Conservation (phyloP, 169 alveolate genomes). For the Cyclospora cayetanensis region DNA sequence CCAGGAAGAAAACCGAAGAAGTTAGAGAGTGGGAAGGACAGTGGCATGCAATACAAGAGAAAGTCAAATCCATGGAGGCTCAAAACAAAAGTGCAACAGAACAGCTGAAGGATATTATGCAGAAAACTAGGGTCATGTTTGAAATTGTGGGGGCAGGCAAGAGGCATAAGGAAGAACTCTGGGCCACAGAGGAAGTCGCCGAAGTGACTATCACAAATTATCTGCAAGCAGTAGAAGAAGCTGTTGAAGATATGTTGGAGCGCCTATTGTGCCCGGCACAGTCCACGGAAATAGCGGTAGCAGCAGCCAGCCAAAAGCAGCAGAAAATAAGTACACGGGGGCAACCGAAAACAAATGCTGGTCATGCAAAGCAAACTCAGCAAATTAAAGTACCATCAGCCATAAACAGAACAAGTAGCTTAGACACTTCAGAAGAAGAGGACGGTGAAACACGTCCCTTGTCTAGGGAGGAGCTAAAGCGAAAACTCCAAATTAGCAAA, state of each 20-base stretch:
- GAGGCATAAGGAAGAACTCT: conserved; percentile 1
- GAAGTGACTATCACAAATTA: background rate
- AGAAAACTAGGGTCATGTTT: background rate
- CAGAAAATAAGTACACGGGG: background rate
- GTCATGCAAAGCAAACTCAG: background rate
- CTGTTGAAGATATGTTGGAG: background rate
- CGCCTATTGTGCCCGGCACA: background rate
- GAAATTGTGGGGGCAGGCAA: background rate
- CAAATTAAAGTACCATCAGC: conserved; percentile 63
- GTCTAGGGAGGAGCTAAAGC: conserved; percentile 29
- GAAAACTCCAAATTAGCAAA: background rate
- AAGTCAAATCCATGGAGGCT: background rate
- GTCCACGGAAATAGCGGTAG: background rate
- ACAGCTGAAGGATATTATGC: background rate
- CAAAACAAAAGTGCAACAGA: background rate
- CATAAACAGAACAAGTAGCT: conserved; percentile 6
- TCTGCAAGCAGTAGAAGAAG: conserved; percentile 43
- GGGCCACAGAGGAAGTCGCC: conserved; percentile 28
- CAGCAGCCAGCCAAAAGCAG: background rate
- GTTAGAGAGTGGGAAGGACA: background rate
- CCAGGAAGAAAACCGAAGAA: background rate
- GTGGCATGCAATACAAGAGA: background rate
- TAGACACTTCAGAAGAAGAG: conserved; percentile 59
- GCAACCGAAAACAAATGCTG: background rate
- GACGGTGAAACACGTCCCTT: conserved; percentile 54